Evolutionary conservation across 306 rosid species (phyloP).

Genomic region (Gillenia trifoliata): DNA sequence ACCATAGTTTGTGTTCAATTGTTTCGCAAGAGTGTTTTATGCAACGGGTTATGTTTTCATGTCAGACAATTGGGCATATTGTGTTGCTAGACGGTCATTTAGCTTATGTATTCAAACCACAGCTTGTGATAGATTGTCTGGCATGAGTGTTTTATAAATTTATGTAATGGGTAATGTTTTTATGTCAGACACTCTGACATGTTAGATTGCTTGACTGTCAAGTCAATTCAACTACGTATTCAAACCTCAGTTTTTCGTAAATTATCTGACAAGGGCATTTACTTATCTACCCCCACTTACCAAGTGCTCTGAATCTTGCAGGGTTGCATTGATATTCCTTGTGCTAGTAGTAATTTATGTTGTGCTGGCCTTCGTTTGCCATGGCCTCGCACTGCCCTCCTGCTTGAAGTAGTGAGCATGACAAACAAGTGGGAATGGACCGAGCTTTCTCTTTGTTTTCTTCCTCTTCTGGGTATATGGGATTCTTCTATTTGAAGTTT

Average conservation of each 20-base stretch:
- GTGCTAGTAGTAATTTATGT: slow-evolving; percentile 65
- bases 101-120: neutral
- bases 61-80: neutral
- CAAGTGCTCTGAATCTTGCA: slow-evolving; percentile 42
- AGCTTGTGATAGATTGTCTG: neutral
- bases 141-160: neutral
- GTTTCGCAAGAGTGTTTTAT: neutral
- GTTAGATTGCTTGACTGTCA: neutral
- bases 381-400: slow-evolving; percentile 68
- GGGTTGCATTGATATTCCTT: slow-evolving; percentile 69
- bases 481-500: slow-evolving; percentile 27
- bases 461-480: slow-evolving; percentile 26
- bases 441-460: neutral
- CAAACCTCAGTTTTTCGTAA: neutral
- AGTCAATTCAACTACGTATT: neutral
- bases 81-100: neutral
- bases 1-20: neutral
- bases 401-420: slow-evolving; percentile 59
- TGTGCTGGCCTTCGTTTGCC: slow-evolving; percentile 87
- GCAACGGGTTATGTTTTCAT: neutral
- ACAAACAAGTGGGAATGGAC: slow-evolving; percentile 17
- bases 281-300: slow-evolving; percentile 9
- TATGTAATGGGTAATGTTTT: neutral
- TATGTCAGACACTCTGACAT: neutral
- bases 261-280: neutral